These are phyloP conservation scores for Pelargonium fulgidum DNA, from an alignment of 441 rosid species.

Conservation along the genomic window DNA sequence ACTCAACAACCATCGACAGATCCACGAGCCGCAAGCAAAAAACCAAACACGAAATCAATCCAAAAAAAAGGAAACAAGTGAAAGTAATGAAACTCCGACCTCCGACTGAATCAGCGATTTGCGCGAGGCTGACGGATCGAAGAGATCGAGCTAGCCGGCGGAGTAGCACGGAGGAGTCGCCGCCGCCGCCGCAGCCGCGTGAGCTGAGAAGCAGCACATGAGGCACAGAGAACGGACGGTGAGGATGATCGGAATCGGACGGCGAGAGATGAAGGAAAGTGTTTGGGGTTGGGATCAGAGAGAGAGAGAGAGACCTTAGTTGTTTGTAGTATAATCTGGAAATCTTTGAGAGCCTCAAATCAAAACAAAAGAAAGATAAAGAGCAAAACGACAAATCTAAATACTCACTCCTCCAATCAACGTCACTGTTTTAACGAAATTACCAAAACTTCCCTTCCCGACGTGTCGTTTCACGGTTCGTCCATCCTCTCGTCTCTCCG, in stretches of 20 bases:
- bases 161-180: background rate
- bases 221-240: background rate
- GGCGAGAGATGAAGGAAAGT: background rate
- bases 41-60: background rate
- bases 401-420: background rate
- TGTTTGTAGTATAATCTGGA: background rate
- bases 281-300: background rate
- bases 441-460: background rate
- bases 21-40: background rate
- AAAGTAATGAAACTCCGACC: background rate
- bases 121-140: background rate
- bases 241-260: background rate
- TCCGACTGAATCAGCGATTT: background rate
- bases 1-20: background rate
- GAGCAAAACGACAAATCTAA: background rate
- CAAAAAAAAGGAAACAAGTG: background rate
- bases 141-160: background rate
- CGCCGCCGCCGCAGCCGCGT: background rate
- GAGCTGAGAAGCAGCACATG: background rate
- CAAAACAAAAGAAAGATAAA: background rate
- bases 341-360: background rate
- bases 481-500: background rate
- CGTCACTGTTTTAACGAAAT: background rate
- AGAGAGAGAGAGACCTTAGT: background rate
- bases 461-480: background rate